Evolutionary conservation across 2,329 filamentous ascomycete genomes (phyloP).

Genomic region (Venturia asperata): DNA sequence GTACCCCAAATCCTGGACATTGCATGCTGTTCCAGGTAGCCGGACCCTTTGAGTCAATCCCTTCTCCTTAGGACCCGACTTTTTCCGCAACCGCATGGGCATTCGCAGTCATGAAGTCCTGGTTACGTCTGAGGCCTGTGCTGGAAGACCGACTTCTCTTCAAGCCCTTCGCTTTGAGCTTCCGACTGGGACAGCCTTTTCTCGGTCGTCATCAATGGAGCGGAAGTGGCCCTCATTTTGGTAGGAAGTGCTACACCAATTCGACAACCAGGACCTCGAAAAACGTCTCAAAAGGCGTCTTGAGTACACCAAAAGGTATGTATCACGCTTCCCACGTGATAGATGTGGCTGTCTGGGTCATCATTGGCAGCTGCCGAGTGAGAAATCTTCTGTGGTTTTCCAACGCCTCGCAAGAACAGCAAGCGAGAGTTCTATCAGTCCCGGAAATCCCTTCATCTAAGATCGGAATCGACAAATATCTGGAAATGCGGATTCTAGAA

Average conservation of each 20-base stretch:
- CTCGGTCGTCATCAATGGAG: background rate
- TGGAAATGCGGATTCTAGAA: background rate
- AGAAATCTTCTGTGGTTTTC: background rate
- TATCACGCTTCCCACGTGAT: background rate
- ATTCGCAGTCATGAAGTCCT: constrained; percentile 4
- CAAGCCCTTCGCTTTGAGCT: background rate
- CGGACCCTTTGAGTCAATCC: background rate
- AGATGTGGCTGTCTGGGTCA: background rate
- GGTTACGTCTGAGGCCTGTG: background rate
- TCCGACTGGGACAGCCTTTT: background rate
- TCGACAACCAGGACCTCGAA: background rate
- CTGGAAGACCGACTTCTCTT: background rate
- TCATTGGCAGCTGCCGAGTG: background rate
- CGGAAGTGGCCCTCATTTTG: background rate
- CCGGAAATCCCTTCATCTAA: background rate
- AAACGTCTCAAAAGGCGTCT: too few relatives aligned
- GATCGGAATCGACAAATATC: background rate
- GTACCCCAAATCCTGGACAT: background rate
- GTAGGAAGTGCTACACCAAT: background rate
- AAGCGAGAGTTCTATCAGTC: background rate
- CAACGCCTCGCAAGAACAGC: background rate
- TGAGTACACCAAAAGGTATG: background rate
- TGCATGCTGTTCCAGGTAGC: background rate
- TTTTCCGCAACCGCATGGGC: constrained; percentile 2
- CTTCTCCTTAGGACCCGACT: background rate